A percentile compares a stretch with the other conserved stretches of the same genome.
phyloP scores from a whole-genome alignment of 1,284 basidiomycete species.

The Spongispora temasekensis region DNA sequence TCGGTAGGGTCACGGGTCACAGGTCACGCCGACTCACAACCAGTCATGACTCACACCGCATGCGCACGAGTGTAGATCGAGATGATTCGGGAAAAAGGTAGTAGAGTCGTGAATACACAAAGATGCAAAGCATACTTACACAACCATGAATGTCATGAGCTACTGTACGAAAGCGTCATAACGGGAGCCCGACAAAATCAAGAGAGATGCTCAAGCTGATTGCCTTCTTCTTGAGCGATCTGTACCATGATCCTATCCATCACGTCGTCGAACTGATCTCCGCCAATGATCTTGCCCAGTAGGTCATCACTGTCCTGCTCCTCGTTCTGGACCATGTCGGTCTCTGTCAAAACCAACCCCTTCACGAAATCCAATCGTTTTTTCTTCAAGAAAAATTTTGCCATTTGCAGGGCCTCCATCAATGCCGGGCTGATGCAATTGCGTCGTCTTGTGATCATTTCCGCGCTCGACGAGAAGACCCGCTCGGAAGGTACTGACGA shows the following conservation, averaged over 20 bases:
- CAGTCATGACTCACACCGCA: too few relatives aligned
- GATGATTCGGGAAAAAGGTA: too few relatives aligned
- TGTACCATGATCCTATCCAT: background rate
- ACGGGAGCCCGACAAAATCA: too few relatives aligned
- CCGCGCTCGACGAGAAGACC: background rate
- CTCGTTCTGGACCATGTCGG: background rate
- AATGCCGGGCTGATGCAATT: background rate
- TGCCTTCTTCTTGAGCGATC: background rate
- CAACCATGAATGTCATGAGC: background rate
- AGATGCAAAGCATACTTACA: too few relatives aligned
- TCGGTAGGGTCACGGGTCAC: too few relatives aligned
- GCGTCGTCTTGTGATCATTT: background rate
- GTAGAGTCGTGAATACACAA: background rate
- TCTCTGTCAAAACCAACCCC: background rate
- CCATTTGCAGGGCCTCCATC: background rate
- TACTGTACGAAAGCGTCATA: background rate
- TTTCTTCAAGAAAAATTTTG: background rate
- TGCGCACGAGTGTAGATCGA: too few relatives aligned
- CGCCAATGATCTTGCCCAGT: background rate
- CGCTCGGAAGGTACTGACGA: background rate
- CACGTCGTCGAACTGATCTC: background rate
- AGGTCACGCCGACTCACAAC: too few relatives aligned
- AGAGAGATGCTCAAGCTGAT: background rate
- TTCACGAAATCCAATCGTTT: background rate
- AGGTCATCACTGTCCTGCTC: background rate